Conservation (phyloP, 768 basidiomycete genomes). For the Macrolepiota dolichaula region DNA sequence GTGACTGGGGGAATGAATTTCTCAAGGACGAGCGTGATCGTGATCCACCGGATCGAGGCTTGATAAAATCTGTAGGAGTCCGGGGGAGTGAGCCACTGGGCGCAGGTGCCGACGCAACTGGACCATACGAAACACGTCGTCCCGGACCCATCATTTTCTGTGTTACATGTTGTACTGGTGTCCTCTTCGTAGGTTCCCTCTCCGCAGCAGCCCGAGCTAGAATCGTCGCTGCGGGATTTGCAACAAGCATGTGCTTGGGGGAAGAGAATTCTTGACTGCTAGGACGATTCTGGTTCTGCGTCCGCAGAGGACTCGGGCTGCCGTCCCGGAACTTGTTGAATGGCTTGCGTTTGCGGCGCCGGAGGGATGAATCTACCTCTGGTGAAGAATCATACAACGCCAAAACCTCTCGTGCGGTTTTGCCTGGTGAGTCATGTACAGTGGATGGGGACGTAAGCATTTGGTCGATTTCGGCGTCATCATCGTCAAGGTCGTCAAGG, state of each 20-base stretch:
- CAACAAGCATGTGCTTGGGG: background rate
- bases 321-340: background rate
- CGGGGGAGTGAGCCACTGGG: background rate
- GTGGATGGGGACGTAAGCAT: slow-evolving; percentile 1
- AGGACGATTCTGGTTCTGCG: background rate
- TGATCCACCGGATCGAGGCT: background rate
- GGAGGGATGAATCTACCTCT: background rate
- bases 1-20: background rate
- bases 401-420: background rate
- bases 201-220: background rate
- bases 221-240: background rate
- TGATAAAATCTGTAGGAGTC: background rate
- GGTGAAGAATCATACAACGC: background rate
- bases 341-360: background rate
- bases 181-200: background rate
- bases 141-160: background rate
- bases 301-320: background rate
- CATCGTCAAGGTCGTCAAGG: slow-evolving; percentile 9
- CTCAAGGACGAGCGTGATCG: background rate
- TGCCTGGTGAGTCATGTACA: background rate
- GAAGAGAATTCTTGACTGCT: background rate
- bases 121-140: background rate
- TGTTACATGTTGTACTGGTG: background rate
- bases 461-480: background rate
- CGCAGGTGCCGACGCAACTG: background rate